These are phyloP conservation scores for Trametes versicolor DNA, from an alignment of 1,284 basidiomycete species.

Conservation along the genomic window DNA sequence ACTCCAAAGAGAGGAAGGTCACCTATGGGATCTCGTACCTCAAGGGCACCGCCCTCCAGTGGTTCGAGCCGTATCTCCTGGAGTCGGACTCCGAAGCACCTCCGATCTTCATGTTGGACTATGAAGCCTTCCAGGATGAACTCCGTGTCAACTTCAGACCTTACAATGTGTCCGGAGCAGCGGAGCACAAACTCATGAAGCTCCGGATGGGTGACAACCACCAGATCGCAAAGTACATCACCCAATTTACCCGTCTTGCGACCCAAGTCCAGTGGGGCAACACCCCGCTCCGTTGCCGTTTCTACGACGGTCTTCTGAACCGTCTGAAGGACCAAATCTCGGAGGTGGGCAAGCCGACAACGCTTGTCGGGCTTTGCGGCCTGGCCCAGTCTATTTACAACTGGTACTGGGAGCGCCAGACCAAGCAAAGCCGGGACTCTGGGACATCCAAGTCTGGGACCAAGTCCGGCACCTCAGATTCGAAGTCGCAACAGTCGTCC, in stretches of 20 bases:
- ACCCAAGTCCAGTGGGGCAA: conserved; percentile 16
- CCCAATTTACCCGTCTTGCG: conserved; percentile 13
- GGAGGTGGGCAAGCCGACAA: conserved; percentile 14
- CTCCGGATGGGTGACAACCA: conserved; percentile 20
- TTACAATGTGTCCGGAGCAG: conserved; percentile 12
- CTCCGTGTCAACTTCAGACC: conserved; percentile 21
- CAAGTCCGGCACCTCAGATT: conserved; percentile 8
- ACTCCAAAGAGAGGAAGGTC: conserved; percentile 21
- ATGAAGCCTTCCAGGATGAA: conserved; percentile 19
- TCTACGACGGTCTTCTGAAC: conserved; percentile 19
- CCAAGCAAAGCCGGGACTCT: conserved; percentile 5
- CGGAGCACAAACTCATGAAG: conserved; percentile 19
- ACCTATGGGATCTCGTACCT: conserved; percentile 20
- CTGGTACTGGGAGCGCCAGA: conserved; percentile 20
- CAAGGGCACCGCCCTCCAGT: conserved; percentile 7
- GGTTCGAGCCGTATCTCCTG: conserved; percentile 13
- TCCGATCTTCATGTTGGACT: conserved; percentile 15
- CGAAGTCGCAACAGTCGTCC: too few species aligned
- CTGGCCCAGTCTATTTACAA: conserved; percentile 16
- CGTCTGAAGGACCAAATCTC: conserved; percentile 19
- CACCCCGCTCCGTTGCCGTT: conserved; percentile 2
- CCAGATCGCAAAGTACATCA: conserved; percentile 13
- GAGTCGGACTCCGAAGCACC: not conserved
- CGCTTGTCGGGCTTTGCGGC: conserved; percentile 5
- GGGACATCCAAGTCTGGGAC: not conserved